A percentile compares a stretch with the other conserved stretches of the same genome.
Conservation (phyloP, 1,139 yeast species). For the Ashbya aceris region DNA sequence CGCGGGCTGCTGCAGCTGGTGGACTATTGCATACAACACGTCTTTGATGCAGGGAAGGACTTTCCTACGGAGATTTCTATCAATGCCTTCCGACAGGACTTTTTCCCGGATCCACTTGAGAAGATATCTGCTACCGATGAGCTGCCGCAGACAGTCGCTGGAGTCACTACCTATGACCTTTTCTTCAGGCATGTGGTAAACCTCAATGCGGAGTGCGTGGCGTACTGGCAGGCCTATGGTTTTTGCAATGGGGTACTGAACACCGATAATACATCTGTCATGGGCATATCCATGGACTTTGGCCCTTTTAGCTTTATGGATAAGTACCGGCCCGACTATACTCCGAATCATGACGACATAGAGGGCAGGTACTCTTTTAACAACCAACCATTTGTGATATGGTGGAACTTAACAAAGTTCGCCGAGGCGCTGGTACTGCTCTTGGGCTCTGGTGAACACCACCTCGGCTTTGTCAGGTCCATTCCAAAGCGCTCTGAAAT, state of each 20-base stretch:
- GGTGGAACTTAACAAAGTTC: slow-evolving; percentile 87
- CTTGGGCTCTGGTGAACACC: slow-evolving; percentile 55
- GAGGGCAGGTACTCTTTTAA: slow-evolving; percentile 62
- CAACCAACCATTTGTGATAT: slow-evolving; percentile 75
- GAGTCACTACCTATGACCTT: slow-evolving; percentile 53
- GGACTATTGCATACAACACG: slow-evolving; percentile 63
- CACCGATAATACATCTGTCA: slow-evolving; percentile 83
- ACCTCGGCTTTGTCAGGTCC: slow-evolving; percentile 37
- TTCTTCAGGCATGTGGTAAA: slow-evolving; percentile 62
- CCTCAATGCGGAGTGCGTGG: slow-evolving; percentile 70
- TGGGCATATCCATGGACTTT: slow-evolving; percentile 83
- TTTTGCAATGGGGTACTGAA: slow-evolving; percentile 89
- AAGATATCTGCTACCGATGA: slow-evolving; percentile 10
- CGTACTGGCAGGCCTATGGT: slow-evolving; percentile 86
- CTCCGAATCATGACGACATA: slow-evolving; percentile 87
- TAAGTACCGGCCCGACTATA: slow-evolving; percentile 66
- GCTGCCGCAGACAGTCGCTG: slow-evolving; percentile 8
- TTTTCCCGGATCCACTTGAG: slow-evolving; percentile 19
- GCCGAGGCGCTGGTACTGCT: slow-evolving; percentile 81
- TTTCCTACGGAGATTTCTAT: slow-evolving; percentile 33
- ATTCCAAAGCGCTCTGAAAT: slow-evolving; percentile 23
- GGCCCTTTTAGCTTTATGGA: slow-evolving; percentile 94
- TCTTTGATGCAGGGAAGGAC: slow-evolving; percentile 38
- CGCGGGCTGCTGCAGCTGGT: slow-evolving; percentile 52
- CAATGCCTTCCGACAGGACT: slow-evolving; percentile 18